These are phyloP conservation scores for Amaranthus tricolor DNA, from an alignment of 179 eudicot genomes.

Conservation along the genomic window DNA sequence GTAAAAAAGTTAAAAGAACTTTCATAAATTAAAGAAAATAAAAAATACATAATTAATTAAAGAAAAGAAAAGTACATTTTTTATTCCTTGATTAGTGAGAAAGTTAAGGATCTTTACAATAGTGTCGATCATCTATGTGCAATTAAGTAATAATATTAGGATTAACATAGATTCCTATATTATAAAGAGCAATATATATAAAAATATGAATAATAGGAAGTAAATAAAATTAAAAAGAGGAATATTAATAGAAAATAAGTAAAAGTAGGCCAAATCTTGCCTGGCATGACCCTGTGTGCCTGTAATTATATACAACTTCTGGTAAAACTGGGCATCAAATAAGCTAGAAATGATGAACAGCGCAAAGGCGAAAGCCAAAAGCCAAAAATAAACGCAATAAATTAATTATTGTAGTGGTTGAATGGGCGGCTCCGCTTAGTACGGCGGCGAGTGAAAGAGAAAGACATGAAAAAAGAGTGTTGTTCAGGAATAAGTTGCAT, in stretches of 20 bases:
- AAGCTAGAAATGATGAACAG: background rate
- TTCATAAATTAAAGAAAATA: background rate
- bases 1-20: background rate
- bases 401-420: conserved; percentile 6
- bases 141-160: background rate
- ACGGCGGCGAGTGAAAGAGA: conserved; percentile 12
- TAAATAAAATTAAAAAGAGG: background rate
- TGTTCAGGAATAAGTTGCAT: conserved; percentile 4
- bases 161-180: background rate
- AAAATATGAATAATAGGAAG: background rate
- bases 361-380: background rate
- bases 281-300: conserved; percentile 54
- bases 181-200: background rate
- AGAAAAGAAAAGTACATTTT: background rate
- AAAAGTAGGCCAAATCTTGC: conserved; percentile 30
- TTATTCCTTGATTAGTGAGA: background rate
- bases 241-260: background rate
- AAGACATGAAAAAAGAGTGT: background rate
- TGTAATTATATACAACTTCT: conserved; percentile 31
- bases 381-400: background rate
- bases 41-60: background rate
- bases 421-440: conserved; percentile 20
- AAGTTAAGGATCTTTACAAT: background rate
- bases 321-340: background rate
- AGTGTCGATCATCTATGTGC: background rate